Conservation (phyloP, 2,329 filamentous ascomycete species). For the Huntiella abstrusa region DNA sequence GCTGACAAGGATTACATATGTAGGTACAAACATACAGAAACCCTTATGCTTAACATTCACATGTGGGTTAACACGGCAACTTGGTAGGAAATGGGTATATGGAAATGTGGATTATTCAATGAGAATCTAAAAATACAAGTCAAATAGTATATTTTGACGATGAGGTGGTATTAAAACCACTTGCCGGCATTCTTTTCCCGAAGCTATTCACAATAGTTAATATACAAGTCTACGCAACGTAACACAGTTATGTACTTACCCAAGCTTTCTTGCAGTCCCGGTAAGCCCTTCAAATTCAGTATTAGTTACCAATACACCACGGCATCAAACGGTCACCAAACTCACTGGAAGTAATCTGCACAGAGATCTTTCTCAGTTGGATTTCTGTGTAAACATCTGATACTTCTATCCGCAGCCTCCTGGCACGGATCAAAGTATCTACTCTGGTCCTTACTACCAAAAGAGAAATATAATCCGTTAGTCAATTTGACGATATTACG, state of each 20-base stretch:
- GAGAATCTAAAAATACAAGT: neutral
- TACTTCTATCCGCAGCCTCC: conserved; percentile 68
- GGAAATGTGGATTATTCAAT: neutral
- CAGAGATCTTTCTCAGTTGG: conserved; percentile 78
- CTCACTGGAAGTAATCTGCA: conserved; percentile 85
- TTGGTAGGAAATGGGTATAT: too few species aligned
- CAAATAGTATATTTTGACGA: neutral
- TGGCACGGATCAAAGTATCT: conserved; percentile 93
- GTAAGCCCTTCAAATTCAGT: conserved; percentile 48
- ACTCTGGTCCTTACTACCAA: conserved; percentile 59
- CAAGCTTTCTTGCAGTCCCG: conserved; percentile 88
- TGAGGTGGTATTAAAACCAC: neutral
- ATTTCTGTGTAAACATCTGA: conserved; percentile 78
- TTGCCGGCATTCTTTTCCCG: conserved; percentile 8
- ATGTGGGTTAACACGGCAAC: too few species aligned
- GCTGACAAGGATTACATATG: too few species aligned
- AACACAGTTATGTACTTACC: conserved; percentile 37
- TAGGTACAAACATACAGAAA: too few species aligned
- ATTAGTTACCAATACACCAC: neutral
- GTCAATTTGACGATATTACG: neutral
- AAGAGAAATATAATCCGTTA: neutral
- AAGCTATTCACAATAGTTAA: conserved; percentile 5
- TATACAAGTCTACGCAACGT: neutral
- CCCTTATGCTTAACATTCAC: too few species aligned
- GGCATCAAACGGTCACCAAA: conserved; percentile 10